These are phyloP conservation scores for Sugiyamaella grinbergsii DNA, from an alignment of 1,139 yeast species.

Conservation along the genomic window DNA sequence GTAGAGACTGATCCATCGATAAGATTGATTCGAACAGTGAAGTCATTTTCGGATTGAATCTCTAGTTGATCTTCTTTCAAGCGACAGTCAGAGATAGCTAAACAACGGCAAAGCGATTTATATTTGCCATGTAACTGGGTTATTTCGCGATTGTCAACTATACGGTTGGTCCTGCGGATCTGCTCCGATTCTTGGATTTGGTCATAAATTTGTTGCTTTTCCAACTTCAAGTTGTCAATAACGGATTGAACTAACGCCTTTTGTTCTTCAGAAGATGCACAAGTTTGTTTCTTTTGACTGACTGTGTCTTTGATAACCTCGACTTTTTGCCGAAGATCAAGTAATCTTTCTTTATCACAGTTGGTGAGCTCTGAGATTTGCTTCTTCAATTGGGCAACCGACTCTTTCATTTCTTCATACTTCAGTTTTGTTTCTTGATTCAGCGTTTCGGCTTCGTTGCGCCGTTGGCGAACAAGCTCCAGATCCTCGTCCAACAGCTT, in stretches of 20 bases:
- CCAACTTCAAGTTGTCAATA: slow-evolving; percentile 19
- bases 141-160: slow-evolving; percentile 23
- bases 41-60: slow-evolving; percentile 13
- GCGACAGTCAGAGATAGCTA: slow-evolving; percentile 14
- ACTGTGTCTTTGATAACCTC: slow-evolving; percentile 17
- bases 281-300: neutral
- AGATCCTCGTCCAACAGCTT: slow-evolving; percentile 31
- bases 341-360: slow-evolving; percentile 25
- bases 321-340: slow-evolving; percentile 20
- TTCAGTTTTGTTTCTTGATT: slow-evolving; percentile 36
- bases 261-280: slow-evolving; percentile 9
- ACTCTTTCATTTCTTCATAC: slow-evolving; percentile 37
- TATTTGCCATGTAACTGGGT: slow-evolving; percentile 15
- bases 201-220: slow-evolving; percentile 23
- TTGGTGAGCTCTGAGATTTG: slow-evolving; percentile 27
- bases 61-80: neutral
- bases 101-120: slow-evolving; percentile 13
- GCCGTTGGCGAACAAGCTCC: slow-evolving; percentile 25
- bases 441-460: slow-evolving; percentile 40
- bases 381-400: slow-evolving; percentile 37
- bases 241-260: slow-evolving; percentile 17
- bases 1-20: neutral
- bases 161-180: slow-evolving; percentile 20
- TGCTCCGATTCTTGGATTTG: slow-evolving; percentile 25
- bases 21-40: slow-evolving; percentile 14